Conservation (phyloP, 768 basidiomycete species). For the Mrakia blollopis region DNA sequence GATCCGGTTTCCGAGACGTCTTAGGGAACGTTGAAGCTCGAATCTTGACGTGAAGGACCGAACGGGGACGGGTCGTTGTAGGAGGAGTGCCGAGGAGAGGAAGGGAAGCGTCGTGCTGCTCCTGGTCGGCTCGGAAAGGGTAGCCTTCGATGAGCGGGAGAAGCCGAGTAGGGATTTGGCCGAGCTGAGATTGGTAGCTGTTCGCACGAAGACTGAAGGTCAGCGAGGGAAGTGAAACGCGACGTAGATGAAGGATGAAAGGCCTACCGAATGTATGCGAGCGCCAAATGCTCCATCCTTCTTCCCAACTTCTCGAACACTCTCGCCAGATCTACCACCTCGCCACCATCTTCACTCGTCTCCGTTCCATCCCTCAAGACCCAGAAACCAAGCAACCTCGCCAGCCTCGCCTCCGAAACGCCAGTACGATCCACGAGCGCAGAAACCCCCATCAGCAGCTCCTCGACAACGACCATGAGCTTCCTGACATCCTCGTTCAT, state of each 20-base stretch:
- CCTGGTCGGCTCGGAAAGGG: neutral
- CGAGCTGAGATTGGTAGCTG: constrained; percentile 10
- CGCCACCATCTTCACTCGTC: neutral
- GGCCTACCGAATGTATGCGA: constrained; percentile 20
- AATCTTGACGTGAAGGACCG: constrained; percentile 13
- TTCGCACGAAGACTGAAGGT: neutral
- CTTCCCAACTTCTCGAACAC: constrained; percentile 5
- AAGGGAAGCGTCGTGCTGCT: neutral
- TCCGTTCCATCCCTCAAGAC: constrained; percentile 6
- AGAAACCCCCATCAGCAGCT: neutral
- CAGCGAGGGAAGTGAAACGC: neutral
- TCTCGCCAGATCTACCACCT: constrained; percentile 8
- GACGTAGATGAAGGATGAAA: neutral
- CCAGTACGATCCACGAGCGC: neutral
- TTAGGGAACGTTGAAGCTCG: constrained; percentile 3
- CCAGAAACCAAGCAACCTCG: neutral
- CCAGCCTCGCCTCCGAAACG: neutral
- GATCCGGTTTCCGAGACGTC: neutral
- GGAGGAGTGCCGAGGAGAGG: neutral
- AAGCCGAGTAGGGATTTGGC: constrained; percentile 3
- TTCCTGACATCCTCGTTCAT: constrained; percentile 13
- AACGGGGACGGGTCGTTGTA: neutral
- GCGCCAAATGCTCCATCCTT: constrained; percentile 1
- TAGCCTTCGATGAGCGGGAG: constrained; percentile 12
- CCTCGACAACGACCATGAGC: neutral